A percentile compares a stretch with the other conserved stretches of the same genome.
phyloP scores from a whole-genome alignment of 2,329 filamentous ascomycete genomes.

The Diaporthe aspalathi region DNA sequence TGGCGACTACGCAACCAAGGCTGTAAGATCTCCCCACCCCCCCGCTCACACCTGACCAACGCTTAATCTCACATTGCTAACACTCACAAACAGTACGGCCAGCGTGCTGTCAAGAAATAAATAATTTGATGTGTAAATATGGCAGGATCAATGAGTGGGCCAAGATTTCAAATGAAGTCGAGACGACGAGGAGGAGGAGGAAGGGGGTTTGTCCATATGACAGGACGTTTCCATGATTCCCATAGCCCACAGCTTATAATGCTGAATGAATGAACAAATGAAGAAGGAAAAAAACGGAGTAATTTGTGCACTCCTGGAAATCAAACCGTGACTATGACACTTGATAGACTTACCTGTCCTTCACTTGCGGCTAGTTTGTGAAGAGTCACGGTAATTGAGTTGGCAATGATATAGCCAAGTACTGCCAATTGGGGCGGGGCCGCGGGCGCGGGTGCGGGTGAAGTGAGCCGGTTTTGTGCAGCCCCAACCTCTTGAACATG shows the following conservation, averaged over 20 bases:
- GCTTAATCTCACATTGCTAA: slow-evolving; percentile 58
- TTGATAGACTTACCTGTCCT: too few relatives aligned
- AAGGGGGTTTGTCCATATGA: slow-evolving; percentile 1
- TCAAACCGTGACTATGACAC: too few relatives aligned
- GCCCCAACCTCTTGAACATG: neutral
- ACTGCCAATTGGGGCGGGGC: neutral
- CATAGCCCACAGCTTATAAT: neutral
- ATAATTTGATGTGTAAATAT: neutral
- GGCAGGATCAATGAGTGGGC: neutral
- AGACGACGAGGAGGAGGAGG: too few relatives aligned
- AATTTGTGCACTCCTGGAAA: too few relatives aligned
- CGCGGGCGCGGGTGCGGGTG: too few relatives aligned
- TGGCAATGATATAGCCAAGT: neutral
- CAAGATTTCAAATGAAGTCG: neutral
- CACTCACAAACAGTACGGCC: slow-evolving; percentile 59
- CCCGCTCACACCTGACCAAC: too few relatives aligned
- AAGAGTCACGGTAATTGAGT: too few relatives aligned
- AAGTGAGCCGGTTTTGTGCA: too few relatives aligned
- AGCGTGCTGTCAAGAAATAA: slow-evolving; percentile 66
- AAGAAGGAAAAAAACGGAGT: neutral
- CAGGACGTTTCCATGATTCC: neutral
- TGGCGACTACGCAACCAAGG: slow-evolving; percentile 95
- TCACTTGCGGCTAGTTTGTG: too few relatives aligned
- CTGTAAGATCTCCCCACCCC: slow-evolving; percentile 48
- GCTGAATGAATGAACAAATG: neutral